These are phyloP conservation scores for Kuraishia molischiana DNA, from an alignment of 805 yeast genomes.

Conservation along the genomic window DNA sequence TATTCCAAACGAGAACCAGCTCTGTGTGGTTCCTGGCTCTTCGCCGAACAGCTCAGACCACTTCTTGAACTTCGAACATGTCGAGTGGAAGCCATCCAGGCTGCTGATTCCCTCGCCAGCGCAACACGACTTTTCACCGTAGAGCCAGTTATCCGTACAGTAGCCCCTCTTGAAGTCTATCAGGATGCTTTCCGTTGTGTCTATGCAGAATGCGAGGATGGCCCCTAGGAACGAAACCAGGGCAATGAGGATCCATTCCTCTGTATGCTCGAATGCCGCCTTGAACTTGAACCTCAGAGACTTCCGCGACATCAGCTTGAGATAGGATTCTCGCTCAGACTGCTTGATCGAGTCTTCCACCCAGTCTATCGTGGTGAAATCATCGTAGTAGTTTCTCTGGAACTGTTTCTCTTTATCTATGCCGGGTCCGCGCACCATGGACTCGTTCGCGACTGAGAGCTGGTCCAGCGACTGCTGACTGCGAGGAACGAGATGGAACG, in stretches of 20 bases:
- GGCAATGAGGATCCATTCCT: slow-evolving; percentile 41
- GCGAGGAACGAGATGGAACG: neutral
- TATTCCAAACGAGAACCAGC: slow-evolving; percentile 21
- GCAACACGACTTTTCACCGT: slow-evolving; percentile 34
- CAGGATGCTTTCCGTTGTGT: slow-evolving; percentile 32
- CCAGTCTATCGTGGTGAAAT: slow-evolving; percentile 57
- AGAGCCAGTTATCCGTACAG: slow-evolving; percentile 34
- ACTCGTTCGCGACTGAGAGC: no score
- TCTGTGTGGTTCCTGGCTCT: neutral
- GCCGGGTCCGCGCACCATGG: no score
- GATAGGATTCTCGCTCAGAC: slow-evolving; percentile 27
- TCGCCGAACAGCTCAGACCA: slow-evolving; percentile 27
- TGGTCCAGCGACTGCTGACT: neutral
- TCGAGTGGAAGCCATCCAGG: slow-evolving; percentile 3
- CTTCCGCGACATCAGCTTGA: slow-evolving; percentile 18
- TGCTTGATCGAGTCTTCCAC: slow-evolving; percentile 36
- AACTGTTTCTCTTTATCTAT: neutral
- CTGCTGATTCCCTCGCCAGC: slow-evolving; percentile 1
- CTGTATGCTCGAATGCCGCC: slow-evolving; percentile 24
- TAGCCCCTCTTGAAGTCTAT: slow-evolving; percentile 45
- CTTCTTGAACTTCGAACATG: slow-evolving; percentile 31
- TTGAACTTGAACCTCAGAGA: slow-evolving; percentile 8
- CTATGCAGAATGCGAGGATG: slow-evolving; percentile 38
- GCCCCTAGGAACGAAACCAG: slow-evolving; percentile 36
- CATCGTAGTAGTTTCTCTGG: slow-evolving; percentile 34